phyloP scores from a whole-genome alignment of 208 protist genomes.

The Herpetomonas tarakana region DNA sequence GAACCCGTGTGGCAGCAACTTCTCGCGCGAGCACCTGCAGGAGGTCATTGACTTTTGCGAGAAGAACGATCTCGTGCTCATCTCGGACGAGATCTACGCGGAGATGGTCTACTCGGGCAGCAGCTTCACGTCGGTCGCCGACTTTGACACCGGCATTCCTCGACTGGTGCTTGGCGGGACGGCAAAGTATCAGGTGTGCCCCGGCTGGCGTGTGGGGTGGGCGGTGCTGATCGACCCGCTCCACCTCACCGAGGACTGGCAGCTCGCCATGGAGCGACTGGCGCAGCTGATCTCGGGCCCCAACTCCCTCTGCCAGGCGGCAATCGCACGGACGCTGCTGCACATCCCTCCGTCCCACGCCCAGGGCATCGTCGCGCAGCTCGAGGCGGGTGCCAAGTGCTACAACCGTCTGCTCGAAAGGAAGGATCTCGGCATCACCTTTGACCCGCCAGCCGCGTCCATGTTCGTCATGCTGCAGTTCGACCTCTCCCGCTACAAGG shows the following conservation, averaged over 20 bases:
- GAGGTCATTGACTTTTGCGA: conserved; percentile 84
- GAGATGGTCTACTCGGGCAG: conserved; percentile 87
- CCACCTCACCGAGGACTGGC: conserved; percentile 24
- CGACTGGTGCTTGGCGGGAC: conserved; percentile 84
- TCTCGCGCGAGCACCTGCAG: conserved; percentile 70
- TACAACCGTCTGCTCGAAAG: conserved; percentile 33
- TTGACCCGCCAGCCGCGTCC: conserved; percentile 63
- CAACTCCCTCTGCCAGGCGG: conserved; percentile 87
- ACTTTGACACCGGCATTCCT: conserved; percentile 81
- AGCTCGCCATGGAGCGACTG: conserved; percentile 44
- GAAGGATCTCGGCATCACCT: conserved; percentile 39
- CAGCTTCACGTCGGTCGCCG: conserved; percentile 75
- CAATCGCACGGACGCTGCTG: conserved; percentile 75
- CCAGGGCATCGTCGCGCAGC: conserved; percentile 39
- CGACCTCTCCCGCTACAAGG: conserved; percentile 65
- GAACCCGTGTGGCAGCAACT: conserved; percentile 95
- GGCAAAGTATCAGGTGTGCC: conserved; percentile 91
- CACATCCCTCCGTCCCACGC: conserved; percentile 52
- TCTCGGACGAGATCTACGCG: conserved; percentile 95
- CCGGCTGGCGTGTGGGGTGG: conserved; percentile 94
- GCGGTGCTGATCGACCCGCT: conserved; percentile 69
- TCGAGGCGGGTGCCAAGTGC: conserved; percentile 35
- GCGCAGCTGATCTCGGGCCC: conserved; percentile 83
- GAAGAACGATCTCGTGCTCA: conserved; percentile 84
- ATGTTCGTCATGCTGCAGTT: conserved; percentile 93